These are phyloP conservation scores for Naegleria fowleri DNA, from an alignment of 208 protist species.

Conservation along the genomic window DNA sequence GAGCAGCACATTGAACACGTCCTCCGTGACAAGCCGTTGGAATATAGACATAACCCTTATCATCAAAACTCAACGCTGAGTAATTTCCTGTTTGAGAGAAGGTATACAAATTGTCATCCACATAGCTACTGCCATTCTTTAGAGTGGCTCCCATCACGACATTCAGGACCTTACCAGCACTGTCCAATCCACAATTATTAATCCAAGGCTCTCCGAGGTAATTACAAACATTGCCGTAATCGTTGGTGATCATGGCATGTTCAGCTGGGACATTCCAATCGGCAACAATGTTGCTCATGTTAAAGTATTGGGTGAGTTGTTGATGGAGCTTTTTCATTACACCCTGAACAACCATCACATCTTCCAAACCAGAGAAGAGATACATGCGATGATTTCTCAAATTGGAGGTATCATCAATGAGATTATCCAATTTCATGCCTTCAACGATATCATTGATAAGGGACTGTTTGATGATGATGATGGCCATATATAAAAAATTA, in stretches of 20 bases:
- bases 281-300: background rate
- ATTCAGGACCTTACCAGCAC: background rate
- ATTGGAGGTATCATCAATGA: background rate
- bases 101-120: background rate
- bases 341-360: conserved; percentile 18
- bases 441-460: background rate
- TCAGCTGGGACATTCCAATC: conserved; percentile 28
- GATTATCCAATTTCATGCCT: background rate
- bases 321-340: background rate
- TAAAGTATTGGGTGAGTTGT: background rate
- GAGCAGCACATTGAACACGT: conserved; percentile 32
- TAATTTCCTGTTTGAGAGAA: background rate
- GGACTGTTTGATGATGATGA: background rate
- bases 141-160: background rate
- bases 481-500: background rate
- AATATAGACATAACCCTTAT: conserved; percentile 27
- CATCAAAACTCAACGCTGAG: background rate
- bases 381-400: background rate
- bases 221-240: background rate
- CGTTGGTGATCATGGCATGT: conserved; percentile 36
- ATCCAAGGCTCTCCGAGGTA: background rate
- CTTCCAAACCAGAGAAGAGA: conserved; percentile 28
- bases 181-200: background rate
- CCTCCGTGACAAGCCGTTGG: conserved; percentile 15
- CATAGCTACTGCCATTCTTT: background rate